Base-by-base conservation (phyloP, 2,329 filamentous ascomycete species). In the Neopestalotiopsis sp. region DNA sequence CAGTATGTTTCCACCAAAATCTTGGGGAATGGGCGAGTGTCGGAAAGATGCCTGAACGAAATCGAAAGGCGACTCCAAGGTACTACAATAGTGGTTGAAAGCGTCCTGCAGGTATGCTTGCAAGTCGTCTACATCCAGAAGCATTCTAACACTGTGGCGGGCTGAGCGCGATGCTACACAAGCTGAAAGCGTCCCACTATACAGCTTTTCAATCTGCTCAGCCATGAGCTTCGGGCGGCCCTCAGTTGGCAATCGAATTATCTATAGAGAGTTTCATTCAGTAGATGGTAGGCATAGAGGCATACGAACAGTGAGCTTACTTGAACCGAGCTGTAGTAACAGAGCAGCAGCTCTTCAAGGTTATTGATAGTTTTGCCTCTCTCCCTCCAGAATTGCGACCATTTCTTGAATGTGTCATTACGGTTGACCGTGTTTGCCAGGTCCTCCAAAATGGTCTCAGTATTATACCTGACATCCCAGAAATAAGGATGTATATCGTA, bases 1-100 rank as follows among this genome's bases (percentile, higher is more conserved):
- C 4, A 86, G 75, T 24, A 86, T 85, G 70, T 86, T 84, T 3
- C 83, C 84, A 20, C 83, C 82, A 74, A 87, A 85, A 66, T 85
- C 80, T 17, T 75, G 74, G 45, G 84, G 81, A 70, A 86, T 84
- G 0, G 84, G 84, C 66, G 81, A 85, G 49, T 81, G 80, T 3
- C 75, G 73, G 9, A 84, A 79, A 1, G 84, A 81, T 4, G 81
- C 81, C 63, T 84, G 75, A 49, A 87, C 81, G 70, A 88, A 87
- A 71, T 88, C 82, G 72, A 88, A 88, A 4, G 85, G 83, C 0
- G 74, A 75, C 61, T 84, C 78, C 4, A 86, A 74, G 52, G 81
- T 76, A 1, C 75, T 75, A 2, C 83, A 77, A 67, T 85, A 88
- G 70, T 88, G 86, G 61, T 85, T 81, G 71, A 86, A 87, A 0